Evolutionary conservation across 768 basidiomycete species (phyloP).

Genomic region (Coprinopsis strossmayeri): DNA sequence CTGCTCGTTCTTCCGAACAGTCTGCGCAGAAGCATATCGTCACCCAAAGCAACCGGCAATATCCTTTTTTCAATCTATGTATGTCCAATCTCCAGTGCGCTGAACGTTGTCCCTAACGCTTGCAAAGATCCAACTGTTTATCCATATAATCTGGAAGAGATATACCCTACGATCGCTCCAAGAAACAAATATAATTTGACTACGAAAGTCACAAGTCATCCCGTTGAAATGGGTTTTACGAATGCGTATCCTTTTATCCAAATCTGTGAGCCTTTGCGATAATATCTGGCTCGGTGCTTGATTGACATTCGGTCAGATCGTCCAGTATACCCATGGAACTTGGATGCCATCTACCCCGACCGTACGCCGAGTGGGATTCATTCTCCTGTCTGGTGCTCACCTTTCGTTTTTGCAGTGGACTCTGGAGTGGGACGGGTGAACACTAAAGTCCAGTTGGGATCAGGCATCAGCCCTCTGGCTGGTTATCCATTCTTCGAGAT

Average conservation of each 20-base stretch:
- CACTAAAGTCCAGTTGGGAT: neutral
- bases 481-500: conserved; percentile 8
- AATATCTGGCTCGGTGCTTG: neutral
- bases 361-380: too few relatives aligned
- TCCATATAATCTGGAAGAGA: conserved; percentile 6
- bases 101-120: neutral
- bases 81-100: neutral
- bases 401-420: too few relatives aligned
- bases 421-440: too few relatives aligned
- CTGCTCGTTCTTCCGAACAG: too few relatives aligned
- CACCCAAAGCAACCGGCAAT: neutral
- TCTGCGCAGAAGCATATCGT: too few relatives aligned
- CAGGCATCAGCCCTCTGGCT: neutral
- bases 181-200: too few relatives aligned
- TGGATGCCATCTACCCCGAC: conserved; percentile 11
- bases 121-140: conserved; percentile 8
- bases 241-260: conserved; percentile 5
- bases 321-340: conserved; percentile 12
- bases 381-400: too few relatives aligned
- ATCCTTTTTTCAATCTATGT: conserved; percentile 24
- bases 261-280: neutral
- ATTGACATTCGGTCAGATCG: conserved; percentile 4
- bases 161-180: too few relatives aligned
- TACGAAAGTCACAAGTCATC: too few relatives aligned
- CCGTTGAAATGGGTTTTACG: too few relatives aligned